Base-by-base conservation (phyloP, 1,284 basidiomycete species). In the Moniliophthora roreri region DNA sequence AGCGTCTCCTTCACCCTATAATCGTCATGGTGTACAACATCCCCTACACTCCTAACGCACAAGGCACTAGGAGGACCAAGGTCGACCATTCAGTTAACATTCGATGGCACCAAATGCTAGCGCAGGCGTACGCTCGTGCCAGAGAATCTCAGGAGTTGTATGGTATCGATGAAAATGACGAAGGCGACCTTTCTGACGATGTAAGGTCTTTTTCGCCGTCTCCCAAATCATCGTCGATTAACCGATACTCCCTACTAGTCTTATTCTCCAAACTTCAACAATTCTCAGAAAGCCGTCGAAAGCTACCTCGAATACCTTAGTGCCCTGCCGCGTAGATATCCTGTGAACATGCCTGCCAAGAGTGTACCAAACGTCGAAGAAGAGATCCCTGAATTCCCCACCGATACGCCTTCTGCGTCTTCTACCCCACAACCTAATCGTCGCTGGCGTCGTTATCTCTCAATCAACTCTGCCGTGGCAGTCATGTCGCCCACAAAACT, bases 111-210 rank as follows among this genome's bases (percentile, higher is more conserved):
- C 44, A 46, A 32, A 16, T 32, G 24, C 23, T 46, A 9, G 44
- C 26, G 11, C 44, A 46, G 13, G 10, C 44, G n/a, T 46, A 46
- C 18, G n/a, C 6, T 28, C 21, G 26, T n/a, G 44, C 44, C 18
- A 26, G 44, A n/a, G 44, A 46, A 18, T 46, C 15, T n/a, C 44
- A 46, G n/a, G 24, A 46, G 26, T 13, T 46, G 28, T 46, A n/a
- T 32, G 44, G 44, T 13, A 10, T 32, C 24, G 24, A 46, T 18
- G 44, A 32, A 9, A n/a, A 46, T 26, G 26, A 46, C 23, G 24
- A 46, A 23, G 44, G 28, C 2, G 44, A 46, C 24, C 21, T 42
- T 9, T 28, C 24, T 32, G 24, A 11, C 11, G 44, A 41, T 11
- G 18, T 9, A 10, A 41, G 16, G 4, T 23, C 11, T 26, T 7